Evolutionary conservation across 2,329 filamentous ascomycete species (phyloP).

Genomic region (Domatiomyces catenatus): DNA sequence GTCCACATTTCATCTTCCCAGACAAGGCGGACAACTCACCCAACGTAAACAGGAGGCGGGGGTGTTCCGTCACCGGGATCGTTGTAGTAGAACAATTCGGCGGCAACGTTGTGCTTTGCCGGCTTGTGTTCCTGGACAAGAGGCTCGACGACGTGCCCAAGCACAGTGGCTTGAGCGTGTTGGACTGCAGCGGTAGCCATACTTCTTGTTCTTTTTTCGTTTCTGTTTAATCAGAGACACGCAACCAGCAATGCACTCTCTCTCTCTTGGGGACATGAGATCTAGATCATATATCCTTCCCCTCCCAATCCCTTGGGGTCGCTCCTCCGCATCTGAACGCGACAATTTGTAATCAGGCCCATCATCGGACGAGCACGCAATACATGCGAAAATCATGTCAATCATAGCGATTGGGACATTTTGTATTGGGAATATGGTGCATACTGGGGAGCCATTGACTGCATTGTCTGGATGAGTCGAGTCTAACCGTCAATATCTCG

Average conservation of each 20-base stretch:
- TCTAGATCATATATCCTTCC: conserved; percentile 7
- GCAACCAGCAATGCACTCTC: too few relatives aligned
- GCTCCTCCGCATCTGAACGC: background rate
- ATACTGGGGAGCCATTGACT: too few relatives aligned
- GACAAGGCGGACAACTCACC: background rate
- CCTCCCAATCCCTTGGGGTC: background rate
- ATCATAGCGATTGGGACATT: background rate
- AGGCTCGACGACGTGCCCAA: conserved; percentile 5
- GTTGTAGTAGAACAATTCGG: conserved; percentile 13
- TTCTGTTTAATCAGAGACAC: background rate
- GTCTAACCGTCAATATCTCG: too few relatives aligned
- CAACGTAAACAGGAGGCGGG: conserved; percentile 10
- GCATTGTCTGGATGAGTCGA: too few relatives aligned
- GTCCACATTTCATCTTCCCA: background rate
- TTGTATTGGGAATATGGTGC: too few relatives aligned
- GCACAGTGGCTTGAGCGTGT: conserved; percentile 1
- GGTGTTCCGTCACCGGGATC: conserved; percentile 12
- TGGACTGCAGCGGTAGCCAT: conserved; percentile 10
- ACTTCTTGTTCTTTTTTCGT: background rate
- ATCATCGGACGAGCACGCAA: background rate
- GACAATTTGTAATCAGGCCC: background rate
- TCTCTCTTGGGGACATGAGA: too few relatives aligned
- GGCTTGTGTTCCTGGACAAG: background rate
- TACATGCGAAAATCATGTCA: background rate
- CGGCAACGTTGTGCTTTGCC: conserved; percentile 5